Base-by-base conservation (phyloP, 345 rosid genomes). In the Eucalyptus polybractea region DNA sequence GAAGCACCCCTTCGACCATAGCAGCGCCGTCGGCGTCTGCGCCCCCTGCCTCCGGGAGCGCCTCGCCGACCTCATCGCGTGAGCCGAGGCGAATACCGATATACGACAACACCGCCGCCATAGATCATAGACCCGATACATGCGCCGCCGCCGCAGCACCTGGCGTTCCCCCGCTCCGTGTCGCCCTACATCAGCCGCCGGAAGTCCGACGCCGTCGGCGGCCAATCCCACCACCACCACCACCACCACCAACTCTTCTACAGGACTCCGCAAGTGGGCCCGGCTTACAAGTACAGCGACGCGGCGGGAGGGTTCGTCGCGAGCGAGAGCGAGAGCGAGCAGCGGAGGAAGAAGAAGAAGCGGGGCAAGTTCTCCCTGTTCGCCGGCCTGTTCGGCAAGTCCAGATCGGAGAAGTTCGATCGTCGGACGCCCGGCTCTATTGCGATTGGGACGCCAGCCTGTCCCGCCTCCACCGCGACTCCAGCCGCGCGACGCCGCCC, bases 31-130 rank as follows among this genome's bases (percentile, higher is more conserved):
- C 87, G 99, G 99, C 89, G 98, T 98, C 89, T 98, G 99, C 90
- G 95, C 99, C 88, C 91, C 99, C 56, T 98, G 99, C 90, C 99
- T 98, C 93, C 96, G 97, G 3, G 96, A 97, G 76, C 96, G 98
- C 40, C 97, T 98, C 42, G 24, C 91, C 17, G 89, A 86, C 3
- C 90, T 95, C 87, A 90, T 96, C 86, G 95, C n/a, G n/a, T n/a
- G n/a, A n/a, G n/a, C n/a, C n/a, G n/a, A n/a, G n/a, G n/a, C n/a
- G n/a, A n/a, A n/a, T n/a, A n/a, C n/a, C n/a, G n/a, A n/a, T n/a
- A n/a, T n/a, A n/a, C n/a, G n/a, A n/a, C n/a, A n/a, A n/a, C n/a
- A n/a, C n/a, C n/a, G n/a, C n/a, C n/a, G n/a, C n/a, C n/a, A n/a
- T n/a, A n/a, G n/a, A n/a, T n/a, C n/a, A n/a, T n/a, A n/a, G n/a